These are phyloP conservation scores for Diatrype stigma DNA, from an alignment of 2,329 filamentous ascomycete genomes.

Conservation along the genomic window DNA sequence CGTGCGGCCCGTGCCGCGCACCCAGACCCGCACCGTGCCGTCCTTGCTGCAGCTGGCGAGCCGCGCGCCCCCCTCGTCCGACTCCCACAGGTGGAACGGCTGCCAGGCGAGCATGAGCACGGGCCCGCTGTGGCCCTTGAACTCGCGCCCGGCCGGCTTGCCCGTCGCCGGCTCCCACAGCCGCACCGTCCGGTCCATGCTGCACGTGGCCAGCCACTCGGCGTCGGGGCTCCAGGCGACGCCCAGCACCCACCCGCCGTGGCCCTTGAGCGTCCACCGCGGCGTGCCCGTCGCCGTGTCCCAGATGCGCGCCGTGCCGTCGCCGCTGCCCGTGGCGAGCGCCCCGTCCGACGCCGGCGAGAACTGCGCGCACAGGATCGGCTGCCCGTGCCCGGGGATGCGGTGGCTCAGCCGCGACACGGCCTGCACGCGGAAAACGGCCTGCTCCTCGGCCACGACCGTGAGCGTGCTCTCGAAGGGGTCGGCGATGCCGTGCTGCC, in stretches of 20 bases:
- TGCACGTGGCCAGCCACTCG: conserved; percentile 76
- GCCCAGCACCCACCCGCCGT: conserved; percentile 84
- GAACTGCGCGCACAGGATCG: conserved; percentile 83
- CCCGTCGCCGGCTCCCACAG: conserved; percentile 86
- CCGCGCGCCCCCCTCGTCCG: conserved; percentile 67
- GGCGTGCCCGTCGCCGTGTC: conserved; percentile 93
- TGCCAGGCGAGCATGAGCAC: conserved; percentile 88
- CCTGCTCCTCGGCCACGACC: conserved; percentile 70
- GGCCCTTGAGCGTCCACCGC: conserved; percentile 78
- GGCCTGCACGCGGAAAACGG: conserved; percentile 88
- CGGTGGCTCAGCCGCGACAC: conserved; percentile 85
- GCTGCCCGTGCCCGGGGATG: conserved; percentile 86
- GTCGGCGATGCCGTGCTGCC: conserved; percentile 52
- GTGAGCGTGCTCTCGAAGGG: conserved; percentile 53
- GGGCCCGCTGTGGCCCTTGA: conserved; percentile 88
- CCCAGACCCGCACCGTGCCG: conserved; percentile 81
- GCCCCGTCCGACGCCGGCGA: conserved; percentile 72
- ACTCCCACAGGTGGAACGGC: conserved; percentile 74
- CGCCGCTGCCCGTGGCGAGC: conserved; percentile 84
- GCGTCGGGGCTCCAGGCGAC: conserved; percentile 87
- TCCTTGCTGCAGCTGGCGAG: conserved; percentile 89
- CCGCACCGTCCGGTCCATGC: conserved; percentile 88
- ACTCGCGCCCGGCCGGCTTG: conserved; percentile 62
- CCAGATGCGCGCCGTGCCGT: conserved; percentile 89
- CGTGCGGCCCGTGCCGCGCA: conserved; percentile 70